Evolutionary conservation across 179 eudicot genomes (phyloP), one percentile per base, ranked within the genome.

Genomic region (Drosera spatulata): DNA sequence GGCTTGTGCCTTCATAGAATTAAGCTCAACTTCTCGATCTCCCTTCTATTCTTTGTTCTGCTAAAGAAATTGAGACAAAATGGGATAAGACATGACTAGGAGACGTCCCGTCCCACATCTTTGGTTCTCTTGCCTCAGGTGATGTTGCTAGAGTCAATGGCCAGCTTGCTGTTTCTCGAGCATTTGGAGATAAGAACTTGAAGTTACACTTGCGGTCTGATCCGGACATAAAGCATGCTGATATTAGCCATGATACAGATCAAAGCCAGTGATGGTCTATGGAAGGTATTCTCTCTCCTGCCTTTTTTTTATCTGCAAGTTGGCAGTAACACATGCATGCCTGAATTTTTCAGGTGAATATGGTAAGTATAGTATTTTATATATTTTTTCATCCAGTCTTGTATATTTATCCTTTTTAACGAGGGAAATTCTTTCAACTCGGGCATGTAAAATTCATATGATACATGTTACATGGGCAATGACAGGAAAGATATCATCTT

Each of bases 61-160:
- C 10, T 45, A 45, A 45, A 45, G 33, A 22, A 22, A 22, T 22
- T 22, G 33, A 22, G 33, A 22, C 33, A 22, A 22, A 22, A 22
- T 22, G 33, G 33, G 33, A 22, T 22, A 22, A 22, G 33, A 22
- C 1, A 22, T 22, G 33, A 22, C 33, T 22, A 22, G 33, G 33
- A 22, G 33, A 22, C 33, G 33, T 22, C 33, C 33, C 33, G 33
- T 22, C 33, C 33, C 33, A 22, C 33, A 22, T 22, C 33, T 22
- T 22, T 22, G 33, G 33, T 22, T 22, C 33, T 22, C 33, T 22
- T 22, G 33, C 33, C 33, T 22, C 33, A 78, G 82, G 82, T 55
- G 82, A 78, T 37, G 76, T 78, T 13, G 76, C 82, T 40, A 66
- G 82, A 68, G 82, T 78, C 40, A 78, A 78, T 4, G 82, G 82